Evolutionary conservation across 2,329 filamentous ascomycete genomes (phyloP).

Genomic region (Hypoxylon sp.): DNA sequence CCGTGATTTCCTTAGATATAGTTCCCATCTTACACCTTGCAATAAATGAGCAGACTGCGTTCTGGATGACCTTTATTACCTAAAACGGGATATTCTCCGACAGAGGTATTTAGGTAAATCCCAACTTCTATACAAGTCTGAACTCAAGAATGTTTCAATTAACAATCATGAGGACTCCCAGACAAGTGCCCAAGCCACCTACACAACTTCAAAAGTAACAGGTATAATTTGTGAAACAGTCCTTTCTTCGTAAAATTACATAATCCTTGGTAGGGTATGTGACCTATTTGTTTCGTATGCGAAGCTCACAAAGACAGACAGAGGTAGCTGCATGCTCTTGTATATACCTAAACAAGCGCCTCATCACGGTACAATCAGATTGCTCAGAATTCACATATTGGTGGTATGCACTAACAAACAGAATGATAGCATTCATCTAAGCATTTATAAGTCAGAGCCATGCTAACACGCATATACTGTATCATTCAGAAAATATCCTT

Average conservation of each 20-base stretch:
- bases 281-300: background rate
- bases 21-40: background rate
- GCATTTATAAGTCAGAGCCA: background rate
- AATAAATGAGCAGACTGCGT: background rate
- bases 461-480: background rate
- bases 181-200: background rate
- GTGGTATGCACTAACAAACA: background rate
- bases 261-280: background rate
- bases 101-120: background rate
- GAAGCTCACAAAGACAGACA: constrained; percentile 3
- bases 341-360: background rate
- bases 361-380: constrained; percentile 4
- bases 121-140: background rate
- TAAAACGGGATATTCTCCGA: background rate
- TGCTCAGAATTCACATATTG: background rate
- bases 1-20: background rate
- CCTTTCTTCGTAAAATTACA: background rate
- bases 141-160: background rate
- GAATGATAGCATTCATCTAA: background rate
- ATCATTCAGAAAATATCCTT: background rate
- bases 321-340: background rate
- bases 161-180: background rate
- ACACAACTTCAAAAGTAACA: background rate
- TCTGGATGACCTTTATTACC: background rate
- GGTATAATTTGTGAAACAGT: constrained; percentile 1